A percentile compares a stretch with the other conserved stretches of the same genome.
phyloP scores from a whole-genome alignment of 2,329 filamentous ascomycete genomes.

The Paecilomyces fulvus region DNA sequence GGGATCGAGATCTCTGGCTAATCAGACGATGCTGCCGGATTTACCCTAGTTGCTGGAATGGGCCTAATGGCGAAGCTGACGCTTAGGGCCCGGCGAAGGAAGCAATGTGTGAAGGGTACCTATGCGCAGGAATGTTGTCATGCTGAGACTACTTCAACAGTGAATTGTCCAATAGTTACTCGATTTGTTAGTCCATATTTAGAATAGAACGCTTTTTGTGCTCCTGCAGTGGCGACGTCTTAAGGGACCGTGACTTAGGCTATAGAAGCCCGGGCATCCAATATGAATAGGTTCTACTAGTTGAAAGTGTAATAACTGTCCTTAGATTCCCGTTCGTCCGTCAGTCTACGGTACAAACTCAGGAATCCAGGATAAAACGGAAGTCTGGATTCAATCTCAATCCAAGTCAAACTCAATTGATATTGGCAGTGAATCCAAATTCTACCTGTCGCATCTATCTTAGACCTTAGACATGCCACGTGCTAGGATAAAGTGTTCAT shows the following conservation, averaged over 20 bases:
- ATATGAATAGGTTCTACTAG: not conserved
- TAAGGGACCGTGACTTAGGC: too few relatives aligned
- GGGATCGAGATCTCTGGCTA: not conserved
- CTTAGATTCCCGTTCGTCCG: too few relatives aligned
- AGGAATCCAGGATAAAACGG: too few relatives aligned
- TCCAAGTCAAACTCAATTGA: not conserved
- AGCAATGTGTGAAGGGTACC: not conserved
- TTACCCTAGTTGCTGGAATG: not conserved
- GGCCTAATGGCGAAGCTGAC: not conserved
- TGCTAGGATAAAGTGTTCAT: not conserved
- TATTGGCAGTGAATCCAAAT: not conserved
- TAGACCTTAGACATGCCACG: not conserved
- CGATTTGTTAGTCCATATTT: not conserved
- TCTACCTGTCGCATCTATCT: not conserved
- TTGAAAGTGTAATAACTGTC: too few relatives aligned
- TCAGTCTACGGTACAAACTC: too few relatives aligned
- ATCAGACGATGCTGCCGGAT: not conserved
- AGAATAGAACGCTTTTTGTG: not conserved
- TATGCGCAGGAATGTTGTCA: not conserved
- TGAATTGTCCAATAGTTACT: not conserved
- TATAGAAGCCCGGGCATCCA: not conserved
- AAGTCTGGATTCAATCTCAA: not conserved
- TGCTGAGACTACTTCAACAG: not conserved
- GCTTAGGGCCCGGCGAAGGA: not conserved
- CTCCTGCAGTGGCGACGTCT: not conserved